Conservation (phyloP, 495 filamentous ascomycete species). For the Pyrenula massariospora region DNA sequence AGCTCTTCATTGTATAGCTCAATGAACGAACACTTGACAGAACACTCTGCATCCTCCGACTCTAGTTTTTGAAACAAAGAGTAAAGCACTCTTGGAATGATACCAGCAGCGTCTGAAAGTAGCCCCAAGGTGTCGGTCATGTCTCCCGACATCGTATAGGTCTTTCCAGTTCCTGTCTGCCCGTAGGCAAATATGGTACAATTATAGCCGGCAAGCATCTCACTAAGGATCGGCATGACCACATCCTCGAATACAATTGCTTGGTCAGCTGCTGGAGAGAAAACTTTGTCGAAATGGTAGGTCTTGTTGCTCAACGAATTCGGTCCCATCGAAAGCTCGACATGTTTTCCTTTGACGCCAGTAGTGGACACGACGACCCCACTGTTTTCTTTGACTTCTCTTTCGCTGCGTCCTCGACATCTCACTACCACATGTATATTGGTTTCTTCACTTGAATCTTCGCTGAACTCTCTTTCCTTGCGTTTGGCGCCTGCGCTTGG, state of each 20-base stretch:
- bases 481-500: slow-evolving; percentile 47
- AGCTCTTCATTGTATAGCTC: slow-evolving; percentile 97
- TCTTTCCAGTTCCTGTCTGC: slow-evolving; percentile 96
- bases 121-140: slow-evolving; percentile 79
- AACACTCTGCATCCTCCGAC: slow-evolving; percentile 64
- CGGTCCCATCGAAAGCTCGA: slow-evolving; percentile 86
- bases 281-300: slow-evolving; percentile 94
- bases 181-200: slow-evolving; percentile 99
- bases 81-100: slow-evolving; percentile 82
- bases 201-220: slow-evolving; percentile 96
- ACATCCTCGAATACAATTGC: slow-evolving; percentile 87
- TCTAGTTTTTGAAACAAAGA: slow-evolving; percentile 77
- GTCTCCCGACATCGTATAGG: slow-evolving; percentile 98
- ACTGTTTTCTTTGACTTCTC: slow-evolving; percentile 86
- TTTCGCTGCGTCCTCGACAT: slow-evolving; percentile 83
- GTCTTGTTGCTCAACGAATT: slow-evolving; percentile 89
- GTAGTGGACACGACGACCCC: slow-evolving; percentile 82
- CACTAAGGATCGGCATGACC: slow-evolving; percentile 64
- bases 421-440: slow-evolving; percentile 96
- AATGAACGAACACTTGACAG: slow-evolving; percentile 96
- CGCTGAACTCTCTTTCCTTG: slow-evolving; percentile 73
- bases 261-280: slow-evolving; percentile 91
- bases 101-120: slow-evolving; percentile 81
- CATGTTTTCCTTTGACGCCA: slow-evolving; percentile 67
- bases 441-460: slow-evolving; percentile 65